Evolutionary conservation across 177 flowering plant genomes (phyloP).

Genomic region (Vitis hybrid): DNA sequence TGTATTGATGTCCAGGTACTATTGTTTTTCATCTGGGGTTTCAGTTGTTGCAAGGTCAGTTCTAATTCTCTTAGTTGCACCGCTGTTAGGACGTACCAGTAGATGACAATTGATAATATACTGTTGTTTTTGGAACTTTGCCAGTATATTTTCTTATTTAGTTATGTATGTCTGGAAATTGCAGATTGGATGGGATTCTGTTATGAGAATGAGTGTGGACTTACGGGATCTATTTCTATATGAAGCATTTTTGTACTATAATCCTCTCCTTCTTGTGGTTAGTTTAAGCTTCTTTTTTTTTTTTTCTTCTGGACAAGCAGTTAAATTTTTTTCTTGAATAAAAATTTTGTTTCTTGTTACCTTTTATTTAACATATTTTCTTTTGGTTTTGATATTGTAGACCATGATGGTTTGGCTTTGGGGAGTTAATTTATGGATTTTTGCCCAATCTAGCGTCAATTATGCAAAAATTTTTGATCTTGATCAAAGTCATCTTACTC

Average conservation of each 20-base stretch:
- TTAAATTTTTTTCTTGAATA: background rate
- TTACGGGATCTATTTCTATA: conserved; percentile 81
- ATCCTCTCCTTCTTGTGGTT: conserved; percentile 97
- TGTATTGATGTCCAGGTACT: conserved; percentile 53
- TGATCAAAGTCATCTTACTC: conserved; percentile 83
- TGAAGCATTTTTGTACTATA: conserved; percentile 93
- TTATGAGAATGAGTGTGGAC: conserved; percentile 93
- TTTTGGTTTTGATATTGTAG: conserved; percentile 44
- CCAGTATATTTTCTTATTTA: conserved; percentile 3
- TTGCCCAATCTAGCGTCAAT: conserved; percentile 66
- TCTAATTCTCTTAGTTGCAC: background rate
- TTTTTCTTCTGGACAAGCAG: background rate
- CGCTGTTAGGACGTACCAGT: background rate
- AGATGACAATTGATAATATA: background rate
- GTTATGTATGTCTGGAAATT: conserved; percentile 2
- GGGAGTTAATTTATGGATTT: conserved; percentile 96
- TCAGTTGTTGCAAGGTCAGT: conserved; percentile 87
- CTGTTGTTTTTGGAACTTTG: background rate
- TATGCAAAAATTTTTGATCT: conserved; percentile 89
- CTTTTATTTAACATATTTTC: conserved; percentile 3
- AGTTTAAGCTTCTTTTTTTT: conserved; percentile 16
- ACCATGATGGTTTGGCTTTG: conserved; percentile 96
- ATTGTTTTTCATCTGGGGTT: conserved; percentile 80
- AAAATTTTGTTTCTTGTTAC: background rate
- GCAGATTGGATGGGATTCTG: conserved; percentile 96